phyloP scores from a whole-genome alignment of 345 rosid species.

The Psidium friedrichsthalianum region DNA sequence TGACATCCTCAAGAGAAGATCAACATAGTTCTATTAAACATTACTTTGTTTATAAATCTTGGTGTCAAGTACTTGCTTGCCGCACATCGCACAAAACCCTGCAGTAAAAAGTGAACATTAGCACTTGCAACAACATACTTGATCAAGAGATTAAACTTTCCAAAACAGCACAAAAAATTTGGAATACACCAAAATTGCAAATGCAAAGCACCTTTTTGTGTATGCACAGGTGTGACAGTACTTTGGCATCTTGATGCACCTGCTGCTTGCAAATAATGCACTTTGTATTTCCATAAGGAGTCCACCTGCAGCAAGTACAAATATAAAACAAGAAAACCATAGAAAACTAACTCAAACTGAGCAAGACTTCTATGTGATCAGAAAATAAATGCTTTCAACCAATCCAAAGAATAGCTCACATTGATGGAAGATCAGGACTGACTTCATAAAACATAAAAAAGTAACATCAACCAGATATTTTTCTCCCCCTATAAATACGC shows the following conservation, averaged over 20 bases:
- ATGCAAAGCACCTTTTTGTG: constrained; percentile 59
- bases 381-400: neutral
- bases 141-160: neutral
- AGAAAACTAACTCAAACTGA: neutral
- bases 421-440: no score
- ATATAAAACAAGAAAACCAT: neutral
- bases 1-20: neutral
- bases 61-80: constrained; percentile 97
- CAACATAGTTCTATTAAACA: constrained; percentile 21
- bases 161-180: neutral
- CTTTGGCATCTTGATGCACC: constrained; percentile 92
- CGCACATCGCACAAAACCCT: constrained; percentile 99
- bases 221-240: constrained; percentile 98
- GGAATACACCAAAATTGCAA: neutral
- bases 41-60: constrained; percentile 96
- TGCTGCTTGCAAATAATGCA: constrained; percentile 99
- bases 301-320: constrained; percentile 53
- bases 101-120: constrained; percentile 8
- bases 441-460: no score
- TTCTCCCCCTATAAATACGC: neutral
- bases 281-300: constrained; percentile 78
- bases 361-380: neutral
- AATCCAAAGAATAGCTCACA: neutral
- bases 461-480: neutral
- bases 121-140: neutral